Base-by-base conservation (phyloP, 1,284 basidiomycete genomes). In the Leucoagaricus sp. region DNA sequence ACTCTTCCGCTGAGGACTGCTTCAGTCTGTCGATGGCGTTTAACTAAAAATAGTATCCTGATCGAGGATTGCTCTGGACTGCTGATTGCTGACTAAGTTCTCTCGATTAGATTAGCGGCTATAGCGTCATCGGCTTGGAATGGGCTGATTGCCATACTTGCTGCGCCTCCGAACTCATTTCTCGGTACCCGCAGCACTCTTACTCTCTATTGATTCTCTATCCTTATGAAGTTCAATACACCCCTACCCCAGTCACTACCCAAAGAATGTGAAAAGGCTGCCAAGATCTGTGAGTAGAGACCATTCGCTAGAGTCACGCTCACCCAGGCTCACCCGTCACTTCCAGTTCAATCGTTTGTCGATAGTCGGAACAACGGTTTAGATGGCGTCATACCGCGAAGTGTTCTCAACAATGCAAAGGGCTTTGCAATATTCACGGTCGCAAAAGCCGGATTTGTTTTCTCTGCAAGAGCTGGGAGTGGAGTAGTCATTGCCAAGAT, bases 401-500 rank as follows among this genome's bases (percentile, higher is more conserved):
- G 69, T 55, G 79, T 91, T 17, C 79, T 91, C 15, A 80, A 89
- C 67, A 82, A 86, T 63, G 92, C 94, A 7, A 87, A 85, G 68
- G 93, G 93, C 9, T 93, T 94, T 65, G 91, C 91, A 40, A 90
- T 94, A 57, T 92, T 91, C 68, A 89, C 86, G 6, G 80, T 92
- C 53, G 81, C 90, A 73, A 92, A 92, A 69, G 89, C 87, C 28
- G 88, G 89, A 0, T 89, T 91, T 64, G 68, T 91, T 12, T 85
- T 91, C 70, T 89, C 88, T 42, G 88, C 88, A 3, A 74, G 89
- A 61, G 97, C 89, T 19, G 96, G 96, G 4, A 89, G 87, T 28
- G 96, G 96, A 1, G 75, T 99, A 10, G 97, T 98, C 25, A 95
- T 99, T 47, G 95, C 94, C 3, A 86, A 80, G 60, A 77, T 94